Conservation (phyloP, 495 filamentous ascomycete species). For the Hypoxylon lenormandii region DNA sequence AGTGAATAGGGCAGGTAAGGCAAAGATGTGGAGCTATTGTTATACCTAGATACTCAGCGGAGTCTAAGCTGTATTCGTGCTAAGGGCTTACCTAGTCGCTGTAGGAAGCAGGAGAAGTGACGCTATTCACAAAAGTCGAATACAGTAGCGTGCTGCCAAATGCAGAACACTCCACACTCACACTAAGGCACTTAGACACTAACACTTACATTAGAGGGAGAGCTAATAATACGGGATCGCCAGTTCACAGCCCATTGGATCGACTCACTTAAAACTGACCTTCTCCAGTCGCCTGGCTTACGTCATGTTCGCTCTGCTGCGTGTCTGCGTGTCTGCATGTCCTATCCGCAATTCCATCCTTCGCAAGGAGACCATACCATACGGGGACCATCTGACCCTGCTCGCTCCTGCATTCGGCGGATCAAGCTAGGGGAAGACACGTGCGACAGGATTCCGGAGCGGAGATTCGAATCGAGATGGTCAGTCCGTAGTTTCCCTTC, state of each 20-base stretch:
- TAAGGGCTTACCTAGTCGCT: not conserved
- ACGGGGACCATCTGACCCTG: conserved; percentile 5
- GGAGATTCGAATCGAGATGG: conserved; percentile 15
- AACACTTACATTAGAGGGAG: too few species aligned
- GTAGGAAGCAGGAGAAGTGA: not conserved
- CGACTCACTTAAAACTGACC: not conserved
- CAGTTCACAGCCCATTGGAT: not conserved
- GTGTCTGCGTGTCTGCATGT: too few species aligned
- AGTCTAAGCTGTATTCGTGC: not conserved
- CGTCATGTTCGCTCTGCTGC: too few species aligned
- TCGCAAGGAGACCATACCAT: too few species aligned
- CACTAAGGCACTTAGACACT: too few species aligned
- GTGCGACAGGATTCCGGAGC: conserved; percentile 4
- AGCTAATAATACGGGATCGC: not conserved
- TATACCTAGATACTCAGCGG: not conserved
- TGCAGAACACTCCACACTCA: not conserved
- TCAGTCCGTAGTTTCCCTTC: not conserved
- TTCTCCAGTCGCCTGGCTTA: too few species aligned
- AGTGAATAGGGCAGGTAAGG: not conserved
- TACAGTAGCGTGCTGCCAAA: conserved; percentile 1
- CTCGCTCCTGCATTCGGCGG: not conserved
- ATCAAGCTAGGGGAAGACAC: not conserved
- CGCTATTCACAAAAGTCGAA: not conserved
- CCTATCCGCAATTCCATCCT: too few species aligned
- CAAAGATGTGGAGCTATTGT: not conserved